Conservation (phyloP, 2,329 filamentous ascomycete species). For the Emydomyces testavorans region DNA sequence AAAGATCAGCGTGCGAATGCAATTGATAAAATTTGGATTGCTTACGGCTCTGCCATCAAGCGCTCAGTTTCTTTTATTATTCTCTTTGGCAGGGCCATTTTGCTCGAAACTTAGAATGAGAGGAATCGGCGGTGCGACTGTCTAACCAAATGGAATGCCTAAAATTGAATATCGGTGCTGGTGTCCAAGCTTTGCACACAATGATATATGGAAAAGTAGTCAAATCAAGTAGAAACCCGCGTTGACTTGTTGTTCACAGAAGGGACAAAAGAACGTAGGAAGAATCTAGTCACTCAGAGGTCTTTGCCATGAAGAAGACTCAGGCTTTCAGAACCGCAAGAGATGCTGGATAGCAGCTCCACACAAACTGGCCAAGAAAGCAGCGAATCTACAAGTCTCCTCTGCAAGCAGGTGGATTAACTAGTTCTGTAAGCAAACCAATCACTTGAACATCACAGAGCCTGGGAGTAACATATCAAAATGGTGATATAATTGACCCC, state of each 20-base stretch:
- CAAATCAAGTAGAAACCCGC: background rate
- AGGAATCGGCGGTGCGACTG: background rate
- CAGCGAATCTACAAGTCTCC: background rate
- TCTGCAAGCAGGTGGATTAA: too few relatives aligned
- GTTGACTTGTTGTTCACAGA: too few relatives aligned
- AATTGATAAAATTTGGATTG: conserved; percentile 10
- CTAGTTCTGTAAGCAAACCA: too few relatives aligned
- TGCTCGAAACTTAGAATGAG: background rate
- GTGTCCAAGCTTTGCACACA: background rate
- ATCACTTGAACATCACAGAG: background rate
- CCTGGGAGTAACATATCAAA: background rate
- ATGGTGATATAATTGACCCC: background rate
- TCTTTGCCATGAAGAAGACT: too few relatives aligned
- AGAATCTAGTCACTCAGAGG: background rate
- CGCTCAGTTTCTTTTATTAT: conserved; percentile 98
- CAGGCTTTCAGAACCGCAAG: too few relatives aligned
- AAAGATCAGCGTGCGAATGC: conserved; percentile 6
- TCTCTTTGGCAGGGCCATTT: conserved; percentile 73
- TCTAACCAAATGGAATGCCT: background rate
- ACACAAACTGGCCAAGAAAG: too few relatives aligned
- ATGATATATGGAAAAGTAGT: background rate
- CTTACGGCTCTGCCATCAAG: conserved; percentile 90
- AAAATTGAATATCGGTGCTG: background rate
- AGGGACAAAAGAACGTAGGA: too few relatives aligned
- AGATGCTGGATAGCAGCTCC: background rate